Percentiles rank a stretch among this genome's conserved stretches.
These are phyloP conservation scores for Dictyophora rubrovolvata DNA, from an alignment of 768 basidiomycete species.

Conservation along the genomic window DNA sequence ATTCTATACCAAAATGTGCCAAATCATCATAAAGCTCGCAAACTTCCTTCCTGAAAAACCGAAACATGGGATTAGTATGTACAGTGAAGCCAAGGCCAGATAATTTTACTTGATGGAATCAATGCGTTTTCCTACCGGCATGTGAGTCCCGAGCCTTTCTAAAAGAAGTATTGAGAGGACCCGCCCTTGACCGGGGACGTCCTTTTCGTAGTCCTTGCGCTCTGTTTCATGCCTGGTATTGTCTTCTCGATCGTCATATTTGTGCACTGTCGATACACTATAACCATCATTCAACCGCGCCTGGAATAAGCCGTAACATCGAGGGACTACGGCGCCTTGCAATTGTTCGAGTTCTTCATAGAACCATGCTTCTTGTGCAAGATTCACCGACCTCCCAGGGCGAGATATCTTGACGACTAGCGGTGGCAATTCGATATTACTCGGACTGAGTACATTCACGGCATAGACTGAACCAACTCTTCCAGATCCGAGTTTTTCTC, in stretches of 20 bases:
- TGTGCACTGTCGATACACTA: not conserved
- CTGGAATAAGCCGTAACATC: slow-evolving; percentile 4
- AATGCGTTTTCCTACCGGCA: not conserved
- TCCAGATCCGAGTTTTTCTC: not conserved
- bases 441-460: not conserved
- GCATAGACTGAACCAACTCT: not conserved
- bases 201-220: too few species aligned
- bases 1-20: not conserved
- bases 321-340: slow-evolving; percentile 7
- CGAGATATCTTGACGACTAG: not conserved
- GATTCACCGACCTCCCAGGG: not conserved
- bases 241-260: too few species aligned
- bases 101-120: not conserved
- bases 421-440: not conserved
- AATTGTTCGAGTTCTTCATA: slow-evolving; percentile 8
- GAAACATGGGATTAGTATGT: too few species aligned
- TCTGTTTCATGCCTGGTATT: too few species aligned
- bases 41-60: not conserved
- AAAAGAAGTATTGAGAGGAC: not conserved
- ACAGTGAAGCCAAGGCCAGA: not conserved
- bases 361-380: slow-evolving; percentile 7
- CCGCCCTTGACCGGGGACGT: not conserved
- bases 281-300: not conserved
- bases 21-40: not conserved
- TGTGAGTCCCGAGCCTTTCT: not conserved